Evolutionary conservation across 805 yeast species (phyloP), one percentile per base, ranked within the genome.

Genomic region (Wickerhamomyces hampshirensis): DNA sequence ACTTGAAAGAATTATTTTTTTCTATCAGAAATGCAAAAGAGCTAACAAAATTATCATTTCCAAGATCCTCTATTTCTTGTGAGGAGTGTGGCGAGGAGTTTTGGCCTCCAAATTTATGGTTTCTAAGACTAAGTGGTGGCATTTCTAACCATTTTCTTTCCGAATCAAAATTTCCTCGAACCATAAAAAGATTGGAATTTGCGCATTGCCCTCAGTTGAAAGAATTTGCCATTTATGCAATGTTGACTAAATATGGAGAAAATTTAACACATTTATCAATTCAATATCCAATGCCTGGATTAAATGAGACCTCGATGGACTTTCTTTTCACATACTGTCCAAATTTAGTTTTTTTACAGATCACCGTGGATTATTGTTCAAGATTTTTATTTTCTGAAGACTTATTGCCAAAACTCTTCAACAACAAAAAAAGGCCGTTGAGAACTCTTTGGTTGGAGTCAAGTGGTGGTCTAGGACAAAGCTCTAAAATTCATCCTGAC

Each of bases 201-300:
- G 82, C 95, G 0, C 95, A 86, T 57, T 91, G 98, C 61, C 97
- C 98, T 0, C 66, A 72, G 34, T 65, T 91, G 14, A 73, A 72
- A 28, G 84, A 82, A 18, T 69, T 65, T 33, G 77, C 94, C 0
- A 65, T 89, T 15, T 75, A 78, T 44, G 66, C 69, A 18, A 60
- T 91, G 38, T 59, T 88, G 13, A 61, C 67, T 23, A 72, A 73
- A 30, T 69, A 83, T 31, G 98, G 98, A 1, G 69, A 65, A 18
- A 73, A 77, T 41, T 60, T 91, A 35, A 73, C 66, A 24, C 68
- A 74, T 18, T 63, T 91, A 17, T 71, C 79, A 30, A 77, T 89
- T 17, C 79, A 77, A 43, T 93, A 85, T 52, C 98, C 98, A 2
- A 77, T 91, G 89, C 96, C 96, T 0, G 76, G 80, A 2, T 62